Conservation (phyloP, 345 rosid species). For the Excoecaria cochinchinensis region DNA sequence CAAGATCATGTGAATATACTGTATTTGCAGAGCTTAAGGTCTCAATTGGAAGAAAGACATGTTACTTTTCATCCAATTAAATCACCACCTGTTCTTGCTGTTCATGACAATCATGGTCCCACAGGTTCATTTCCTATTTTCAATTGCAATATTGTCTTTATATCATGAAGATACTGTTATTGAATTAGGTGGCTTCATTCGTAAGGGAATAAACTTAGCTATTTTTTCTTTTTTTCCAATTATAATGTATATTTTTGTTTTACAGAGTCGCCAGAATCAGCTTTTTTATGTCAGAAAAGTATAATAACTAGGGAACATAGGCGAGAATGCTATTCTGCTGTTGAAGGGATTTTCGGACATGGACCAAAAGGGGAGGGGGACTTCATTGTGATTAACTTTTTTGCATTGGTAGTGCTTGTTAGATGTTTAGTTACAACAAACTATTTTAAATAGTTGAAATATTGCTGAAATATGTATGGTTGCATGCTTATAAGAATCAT, state of each 20-base stretch:
- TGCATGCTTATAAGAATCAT: not conserved
- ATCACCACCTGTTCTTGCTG: slow-evolving; percentile 71
- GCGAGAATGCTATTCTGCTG: slow-evolving; percentile 57
- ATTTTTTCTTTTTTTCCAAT: not conserved
- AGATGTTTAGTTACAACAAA: not conserved
- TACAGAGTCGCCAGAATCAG: slow-evolving; percentile 32
- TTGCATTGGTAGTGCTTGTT: slow-evolving; percentile 64
- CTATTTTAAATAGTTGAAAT: slow-evolving; percentile 8
- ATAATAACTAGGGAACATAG: slow-evolving; percentile 51
- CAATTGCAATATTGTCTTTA: not conserved
- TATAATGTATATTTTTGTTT: slow-evolving; percentile 4
- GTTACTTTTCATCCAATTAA: slow-evolving; percentile 45
- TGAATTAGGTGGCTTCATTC: not conserved
- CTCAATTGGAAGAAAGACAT: slow-evolving; percentile 45
- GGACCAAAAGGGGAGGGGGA: slow-evolving; percentile 51
- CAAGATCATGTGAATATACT: not conserved
- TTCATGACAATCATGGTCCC: slow-evolving; percentile 17
- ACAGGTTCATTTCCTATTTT: slow-evolving; percentile 35
- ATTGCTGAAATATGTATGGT: not conserved
- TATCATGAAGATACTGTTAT: not conserved
- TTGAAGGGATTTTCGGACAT: slow-evolving; percentile 51
- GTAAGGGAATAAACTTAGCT: not conserved
- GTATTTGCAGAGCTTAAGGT: slow-evolving; percentile 47
- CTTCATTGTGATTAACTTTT: slow-evolving; percentile 76
- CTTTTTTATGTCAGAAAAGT: slow-evolving; percentile 40